Evolutionary conservation across 169 alveolate genomes (phyloP).

Genomic region (Eimeria praecox): DNA sequence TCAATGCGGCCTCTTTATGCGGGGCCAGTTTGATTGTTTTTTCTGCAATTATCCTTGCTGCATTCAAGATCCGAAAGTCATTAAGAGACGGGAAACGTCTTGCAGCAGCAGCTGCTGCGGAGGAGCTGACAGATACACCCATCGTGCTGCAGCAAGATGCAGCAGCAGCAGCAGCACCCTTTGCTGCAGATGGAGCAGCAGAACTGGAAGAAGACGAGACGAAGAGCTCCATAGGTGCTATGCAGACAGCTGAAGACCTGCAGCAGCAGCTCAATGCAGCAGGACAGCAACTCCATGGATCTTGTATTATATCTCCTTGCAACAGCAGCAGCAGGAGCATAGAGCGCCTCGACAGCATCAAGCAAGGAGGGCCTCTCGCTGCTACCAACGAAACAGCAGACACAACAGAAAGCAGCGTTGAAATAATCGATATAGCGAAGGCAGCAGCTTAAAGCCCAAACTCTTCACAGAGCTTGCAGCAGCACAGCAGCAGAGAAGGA

Average conservation of each 20-base stretch:
- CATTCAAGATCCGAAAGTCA: not conserved
- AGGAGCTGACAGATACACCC: not conserved
- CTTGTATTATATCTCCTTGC: not conserved
- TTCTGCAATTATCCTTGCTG: constrained; percentile 32
- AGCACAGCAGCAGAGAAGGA: constrained; percentile 1
- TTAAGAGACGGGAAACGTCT: not conserved
- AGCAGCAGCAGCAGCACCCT: not conserved
- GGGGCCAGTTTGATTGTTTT: constrained; percentile 50
- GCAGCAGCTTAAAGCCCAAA: too few species aligned
- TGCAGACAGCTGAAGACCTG: not conserved
- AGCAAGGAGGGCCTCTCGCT: not conserved
- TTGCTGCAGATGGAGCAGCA: not conserved
- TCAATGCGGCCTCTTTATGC: constrained; percentile 48
- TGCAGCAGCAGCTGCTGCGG: constrained; percentile 12
- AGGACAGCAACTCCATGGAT: not conserved
- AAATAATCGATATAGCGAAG: not conserved
- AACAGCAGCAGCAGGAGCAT: constrained; percentile 48
- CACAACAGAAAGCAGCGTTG: constrained; percentile 28
- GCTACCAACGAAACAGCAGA: constrained; percentile 10
- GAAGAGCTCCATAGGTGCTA: not conserved
- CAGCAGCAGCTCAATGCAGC: not conserved
- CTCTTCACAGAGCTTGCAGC: constrained; percentile 7
- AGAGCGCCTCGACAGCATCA: constrained; percentile 6
- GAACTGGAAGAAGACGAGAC: not conserved
- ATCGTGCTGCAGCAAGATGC: not conserved